Conservation (phyloP, 1,139 yeast species). For the Pichia norvegensis region DNA sequence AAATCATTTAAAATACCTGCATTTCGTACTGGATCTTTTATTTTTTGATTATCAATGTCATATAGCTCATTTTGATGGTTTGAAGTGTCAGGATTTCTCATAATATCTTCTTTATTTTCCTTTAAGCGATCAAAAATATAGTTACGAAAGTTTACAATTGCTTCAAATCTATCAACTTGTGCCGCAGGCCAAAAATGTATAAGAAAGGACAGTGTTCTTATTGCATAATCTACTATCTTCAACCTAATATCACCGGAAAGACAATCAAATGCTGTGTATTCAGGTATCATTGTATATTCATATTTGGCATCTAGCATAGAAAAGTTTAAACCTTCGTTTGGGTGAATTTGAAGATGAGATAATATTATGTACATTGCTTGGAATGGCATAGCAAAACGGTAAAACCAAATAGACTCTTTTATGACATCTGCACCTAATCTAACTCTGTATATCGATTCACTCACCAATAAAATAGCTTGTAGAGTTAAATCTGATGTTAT, state of each 20-base stretch:
- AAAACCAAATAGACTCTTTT: conserved; percentile 16
- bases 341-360: conserved; percentile 16
- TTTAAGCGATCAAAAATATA: conserved; percentile 4
- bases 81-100: not conserved
- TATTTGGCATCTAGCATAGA: conserved; percentile 5
- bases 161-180: conserved; percentile 13
- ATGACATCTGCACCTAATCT: conserved; percentile 11
- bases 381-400: conserved; percentile 21
- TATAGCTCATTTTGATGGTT: not conserved
- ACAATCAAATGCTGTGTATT: conserved; percentile 10
- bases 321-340: conserved; percentile 12
- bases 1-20: not conserved
- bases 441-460: conserved; percentile 19
- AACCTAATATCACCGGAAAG: conserved; percentile 14
- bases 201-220: conserved; percentile 7
- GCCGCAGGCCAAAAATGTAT: conserved; percentile 15
- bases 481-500: conserved; percentile 16
- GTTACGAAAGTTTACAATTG: conserved; percentile 14
- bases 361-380: conserved; percentile 20
- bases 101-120: not conserved
- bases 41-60: not conserved
- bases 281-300: conserved; percentile 14
- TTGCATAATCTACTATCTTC: conserved; percentile 11
- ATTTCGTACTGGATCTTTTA: not conserved
- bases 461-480: conserved; percentile 18